These are phyloP conservation scores for Creolimax fragrantissima DNA, from an alignment of 78 protist genomes.

Conservation along the genomic window DNA sequence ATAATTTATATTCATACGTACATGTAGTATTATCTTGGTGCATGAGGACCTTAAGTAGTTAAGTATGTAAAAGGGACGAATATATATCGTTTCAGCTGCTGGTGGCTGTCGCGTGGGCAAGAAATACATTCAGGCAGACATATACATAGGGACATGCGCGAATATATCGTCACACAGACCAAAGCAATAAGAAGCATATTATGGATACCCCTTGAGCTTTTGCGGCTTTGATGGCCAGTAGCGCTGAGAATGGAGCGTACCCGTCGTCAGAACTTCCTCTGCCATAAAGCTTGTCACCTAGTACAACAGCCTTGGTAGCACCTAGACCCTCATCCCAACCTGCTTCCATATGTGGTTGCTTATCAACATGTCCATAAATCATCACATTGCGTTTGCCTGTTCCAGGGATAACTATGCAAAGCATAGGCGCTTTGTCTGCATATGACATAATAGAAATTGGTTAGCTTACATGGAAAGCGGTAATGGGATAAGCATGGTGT, in stretches of 20 bases:
- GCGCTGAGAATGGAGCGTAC: conserved; percentile 68
- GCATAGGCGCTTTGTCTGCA: conserved; percentile 37
- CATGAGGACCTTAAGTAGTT: too few species aligned
- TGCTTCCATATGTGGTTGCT: conserved; percentile 66
- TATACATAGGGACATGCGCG: too few species aligned
- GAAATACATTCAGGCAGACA: too few species aligned
- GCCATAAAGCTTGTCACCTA: conserved; percentile 60
- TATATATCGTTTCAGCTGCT: too few species aligned
- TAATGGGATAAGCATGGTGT: too few species aligned
- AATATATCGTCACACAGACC: too few species aligned
- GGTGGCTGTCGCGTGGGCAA: too few species aligned
- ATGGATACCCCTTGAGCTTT: not conserved
- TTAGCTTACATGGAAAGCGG: conserved; percentile 42
- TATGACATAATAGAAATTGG: conserved; percentile 54
- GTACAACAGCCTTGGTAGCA: conserved; percentile 62
- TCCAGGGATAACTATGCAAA: conserved; percentile 8
- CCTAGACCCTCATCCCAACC: conserved; percentile 64
- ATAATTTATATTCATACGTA: not conserved
- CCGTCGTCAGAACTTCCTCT: conserved; percentile 87
- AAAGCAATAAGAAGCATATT: too few species aligned
- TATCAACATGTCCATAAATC: conserved; percentile 84
- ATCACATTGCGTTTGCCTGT: conserved; percentile 39
- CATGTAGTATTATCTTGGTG: not conserved
- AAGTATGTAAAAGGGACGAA: too few species aligned
- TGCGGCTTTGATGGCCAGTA: conserved; percentile 46